Conservation (phyloP, 2,329 filamentous ascomycete species). For the Colletotrichum liriopes region DNA sequence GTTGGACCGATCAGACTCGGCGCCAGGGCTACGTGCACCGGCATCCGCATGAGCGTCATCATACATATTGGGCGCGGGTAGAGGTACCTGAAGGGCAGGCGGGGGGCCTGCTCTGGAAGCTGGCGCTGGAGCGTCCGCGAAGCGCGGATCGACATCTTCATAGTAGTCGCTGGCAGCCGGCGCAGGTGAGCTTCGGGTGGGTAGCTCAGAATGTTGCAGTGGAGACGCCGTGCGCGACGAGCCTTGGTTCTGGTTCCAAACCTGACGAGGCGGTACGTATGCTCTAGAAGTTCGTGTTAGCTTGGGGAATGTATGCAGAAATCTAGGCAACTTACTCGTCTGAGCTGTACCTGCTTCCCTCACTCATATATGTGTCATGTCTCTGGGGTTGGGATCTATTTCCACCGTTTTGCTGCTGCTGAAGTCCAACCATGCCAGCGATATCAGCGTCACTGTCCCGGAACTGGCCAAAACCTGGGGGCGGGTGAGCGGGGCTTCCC, state of each 20-base stretch:
- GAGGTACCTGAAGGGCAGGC: constrained; percentile 40
- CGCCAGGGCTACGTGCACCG: constrained; percentile 76
- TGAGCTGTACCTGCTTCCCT: constrained; percentile 80
- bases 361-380: constrained; percentile 71
- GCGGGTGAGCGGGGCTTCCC: constrained; percentile 64
- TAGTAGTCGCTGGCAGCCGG: constrained; percentile 76
- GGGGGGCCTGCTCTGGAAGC: constrained; percentile 44
- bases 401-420: constrained; percentile 56
- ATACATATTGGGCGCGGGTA: constrained; percentile 62
- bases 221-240: constrained; percentile 65
- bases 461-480: constrained; percentile 61
- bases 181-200: constrained; percentile 53
- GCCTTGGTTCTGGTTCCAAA: constrained; percentile 65
- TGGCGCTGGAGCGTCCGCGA: constrained; percentile 62
- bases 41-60: constrained; percentile 73
- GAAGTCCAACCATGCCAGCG: constrained; percentile 80
- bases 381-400: constrained; percentile 51
- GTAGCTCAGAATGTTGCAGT: constrained; percentile 56
- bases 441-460: constrained; percentile 80
- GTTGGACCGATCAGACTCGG: constrained; percentile 83
- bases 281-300: constrained; percentile 61
- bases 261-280: constrained; percentile 70
- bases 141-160: constrained; percentile 93
- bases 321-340: constrained; percentile 75
- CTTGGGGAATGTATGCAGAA: constrained; percentile 42